Percentiles rank a stretch among this genome's conserved stretches.
These are phyloP conservation scores for Chlorella vulgaris DNA, from an alignment of 139 green algal species.

Conservation along the genomic window DNA sequence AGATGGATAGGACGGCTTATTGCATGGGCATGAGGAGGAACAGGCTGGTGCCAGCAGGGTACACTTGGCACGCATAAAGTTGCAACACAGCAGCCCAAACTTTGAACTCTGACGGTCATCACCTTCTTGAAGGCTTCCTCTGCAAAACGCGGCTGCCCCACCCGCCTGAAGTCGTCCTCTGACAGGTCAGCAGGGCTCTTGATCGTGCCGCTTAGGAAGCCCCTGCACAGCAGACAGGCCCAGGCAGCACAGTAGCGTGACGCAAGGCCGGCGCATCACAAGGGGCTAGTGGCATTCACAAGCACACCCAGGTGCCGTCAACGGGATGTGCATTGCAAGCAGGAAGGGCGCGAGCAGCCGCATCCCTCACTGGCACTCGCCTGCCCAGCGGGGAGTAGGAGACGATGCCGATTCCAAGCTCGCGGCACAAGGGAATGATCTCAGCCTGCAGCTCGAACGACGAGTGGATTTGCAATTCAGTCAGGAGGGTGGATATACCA, in stretches of 20 bases:
- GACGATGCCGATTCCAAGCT: slow-evolving; percentile 77
- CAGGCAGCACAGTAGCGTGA: too few species aligned
- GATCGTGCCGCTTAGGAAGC: slow-evolving; percentile 63
- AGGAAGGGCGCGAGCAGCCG: too few species aligned
- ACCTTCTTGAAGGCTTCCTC: slow-evolving; percentile 49
- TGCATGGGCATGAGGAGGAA: not conserved
- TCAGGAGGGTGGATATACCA: not conserved
- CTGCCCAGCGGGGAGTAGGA: slow-evolving; percentile 71
- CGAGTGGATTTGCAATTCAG: too few species aligned
- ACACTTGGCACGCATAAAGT: not conserved
- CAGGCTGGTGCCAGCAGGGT: not conserved
- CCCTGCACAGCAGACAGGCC: slow-evolving; percentile 39
- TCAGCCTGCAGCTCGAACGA: too few species aligned
- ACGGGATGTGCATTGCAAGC: not conserved
- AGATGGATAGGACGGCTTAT: too few species aligned
- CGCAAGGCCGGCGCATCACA: too few species aligned
- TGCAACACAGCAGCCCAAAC: not conserved
- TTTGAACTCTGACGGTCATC: not conserved
- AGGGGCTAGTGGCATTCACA: not conserved
- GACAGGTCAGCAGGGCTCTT: slow-evolving; percentile 31
- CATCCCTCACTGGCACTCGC: not conserved
- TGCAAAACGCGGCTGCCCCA: slow-evolving; percentile 29
- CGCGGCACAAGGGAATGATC: slow-evolving; percentile 62
- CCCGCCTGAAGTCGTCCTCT: slow-evolving; percentile 47
- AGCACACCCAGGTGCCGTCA: not conserved